phyloP scores from a whole-genome alignment of 2,329 filamentous ascomycete genomes.

The Didymella lethalis region DNA sequence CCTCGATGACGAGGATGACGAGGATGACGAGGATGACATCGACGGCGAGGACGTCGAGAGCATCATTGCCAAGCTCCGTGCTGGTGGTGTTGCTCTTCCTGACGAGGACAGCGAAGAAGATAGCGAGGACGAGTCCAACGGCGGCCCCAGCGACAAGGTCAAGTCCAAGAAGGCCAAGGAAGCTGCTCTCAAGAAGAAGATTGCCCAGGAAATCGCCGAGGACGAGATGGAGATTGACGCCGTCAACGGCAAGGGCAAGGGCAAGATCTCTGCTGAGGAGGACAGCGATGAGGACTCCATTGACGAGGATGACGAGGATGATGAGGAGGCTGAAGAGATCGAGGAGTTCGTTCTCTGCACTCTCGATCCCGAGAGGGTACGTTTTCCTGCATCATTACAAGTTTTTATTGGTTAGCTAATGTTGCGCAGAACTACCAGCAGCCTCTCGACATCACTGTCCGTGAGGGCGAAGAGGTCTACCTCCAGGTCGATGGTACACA shows the following conservation, averaged over 20 bases:
- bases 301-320: constrained; percentile 36
- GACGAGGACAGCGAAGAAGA: constrained; percentile 61
- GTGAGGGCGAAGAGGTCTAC: constrained; percentile 87
- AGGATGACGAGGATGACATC: constrained; percentile 58
- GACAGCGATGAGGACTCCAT: constrained; percentile 64
- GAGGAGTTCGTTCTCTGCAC: constrained; percentile 97
- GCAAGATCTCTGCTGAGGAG: constrained; percentile 73
- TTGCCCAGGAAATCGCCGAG: constrained; percentile 71
- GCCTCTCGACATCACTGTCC: constrained; percentile 89
- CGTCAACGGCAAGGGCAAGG: constrained; percentile 59
- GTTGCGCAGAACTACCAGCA: constrained; percentile 87
- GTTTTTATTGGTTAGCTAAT: constrained; percentile 37
- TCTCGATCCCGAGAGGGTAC: constrained; percentile 88
- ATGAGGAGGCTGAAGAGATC: constrained; percentile 58
- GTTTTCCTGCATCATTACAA: constrained; percentile 48
- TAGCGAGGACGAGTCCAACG: constrained; percentile 77
- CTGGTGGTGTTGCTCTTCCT: constrained; percentile 43
- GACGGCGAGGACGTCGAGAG: constrained; percentile 56
- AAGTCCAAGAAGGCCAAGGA: constrained; percentile 89
- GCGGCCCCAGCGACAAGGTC: constrained; percentile 87
- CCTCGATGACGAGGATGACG: constrained; percentile 65
- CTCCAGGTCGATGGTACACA: constrained; percentile 92
- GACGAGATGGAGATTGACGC: constrained; percentile 79
- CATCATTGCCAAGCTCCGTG: constrained; percentile 48
- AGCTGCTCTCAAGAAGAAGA: constrained; percentile 77